Conservation (phyloP, 73 alveolate genomes). For the Paramecium sonneborni region DNA sequence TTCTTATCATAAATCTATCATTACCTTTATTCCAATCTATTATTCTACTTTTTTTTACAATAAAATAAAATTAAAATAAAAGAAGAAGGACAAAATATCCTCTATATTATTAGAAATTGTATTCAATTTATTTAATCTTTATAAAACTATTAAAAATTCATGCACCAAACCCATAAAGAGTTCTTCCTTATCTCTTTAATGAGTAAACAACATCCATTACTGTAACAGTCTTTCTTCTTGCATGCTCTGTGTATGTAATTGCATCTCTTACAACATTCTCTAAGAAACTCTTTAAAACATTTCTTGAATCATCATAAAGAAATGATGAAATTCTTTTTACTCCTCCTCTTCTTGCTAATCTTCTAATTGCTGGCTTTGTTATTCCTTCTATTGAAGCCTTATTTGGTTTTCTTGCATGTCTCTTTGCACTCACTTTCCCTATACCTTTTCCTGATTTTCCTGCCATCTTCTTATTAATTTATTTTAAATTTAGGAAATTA, state of each 20-base stretch:
- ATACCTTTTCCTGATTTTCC: conserved; percentile 74
- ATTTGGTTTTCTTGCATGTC: conserved; percentile 72
- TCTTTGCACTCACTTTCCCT: conserved; percentile 79
- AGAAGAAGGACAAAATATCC: not conserved
- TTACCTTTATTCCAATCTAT: no score
- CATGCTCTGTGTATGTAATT: conserved; percentile 84
- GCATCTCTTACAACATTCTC: conserved; percentile 86
- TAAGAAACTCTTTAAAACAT: conserved; percentile 74
- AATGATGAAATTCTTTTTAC: conserved; percentile 85
- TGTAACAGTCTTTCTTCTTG: conserved; percentile 87
- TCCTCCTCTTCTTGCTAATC: conserved; percentile 96
- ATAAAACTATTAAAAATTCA: conserved; percentile 14
- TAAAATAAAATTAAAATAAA: not conserved
- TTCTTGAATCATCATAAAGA: conserved; percentile 88
- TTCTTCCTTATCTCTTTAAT: conserved; percentile 84
- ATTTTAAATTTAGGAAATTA: not conserved
- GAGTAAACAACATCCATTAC: conserved; percentile 90
- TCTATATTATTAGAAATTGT: not conserved
- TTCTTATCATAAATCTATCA: no score
- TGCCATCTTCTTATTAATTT: conserved; percentile 49
- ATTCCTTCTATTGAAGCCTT: conserved; percentile 84
- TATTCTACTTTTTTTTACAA: no score
- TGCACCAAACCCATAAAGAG: conserved; percentile 85
- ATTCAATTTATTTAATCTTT: not conserved
- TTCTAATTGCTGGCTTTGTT: conserved; percentile 89